phyloP scores from a whole-genome alignment of 192 early-diverging fungal species.

The Gaertneriomyces semiglobifer region DNA sequence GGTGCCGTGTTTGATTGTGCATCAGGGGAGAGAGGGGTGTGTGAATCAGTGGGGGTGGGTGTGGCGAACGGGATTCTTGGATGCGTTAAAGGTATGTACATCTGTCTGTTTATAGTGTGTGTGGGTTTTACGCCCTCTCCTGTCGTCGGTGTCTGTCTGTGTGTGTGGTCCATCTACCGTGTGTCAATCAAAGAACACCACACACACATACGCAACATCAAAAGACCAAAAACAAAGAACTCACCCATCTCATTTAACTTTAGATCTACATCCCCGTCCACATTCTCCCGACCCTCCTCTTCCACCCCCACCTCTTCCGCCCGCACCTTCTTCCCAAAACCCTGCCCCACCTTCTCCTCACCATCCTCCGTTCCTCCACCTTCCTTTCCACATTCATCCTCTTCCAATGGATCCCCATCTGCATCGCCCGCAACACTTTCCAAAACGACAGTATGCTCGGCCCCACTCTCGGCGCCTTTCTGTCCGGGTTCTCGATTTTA shows the following conservation, averaged over 20 bases:
- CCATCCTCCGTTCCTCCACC: slow-evolving; percentile 16
- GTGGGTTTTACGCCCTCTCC: not conserved
- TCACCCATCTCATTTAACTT: not conserved
- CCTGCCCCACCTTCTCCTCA: not conserved
- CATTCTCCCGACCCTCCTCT: slow-evolving; percentile 54
- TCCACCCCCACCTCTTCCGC: slow-evolving; percentile 39
- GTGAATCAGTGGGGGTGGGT: slow-evolving; percentile 35
- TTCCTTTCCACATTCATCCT: slow-evolving; percentile 5
- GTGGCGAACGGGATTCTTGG: slow-evolving; percentile 40
- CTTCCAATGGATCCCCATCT: not conserved
- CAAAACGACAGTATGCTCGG: slow-evolving; percentile 38
- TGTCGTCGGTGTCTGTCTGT: not conserved
- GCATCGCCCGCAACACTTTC: slow-evolving; percentile 10
- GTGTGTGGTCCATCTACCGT: not conserved
- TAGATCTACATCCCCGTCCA: slow-evolving; percentile 66
- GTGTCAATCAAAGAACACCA: too few species aligned
- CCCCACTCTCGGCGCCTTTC: slow-evolving; percentile 51
- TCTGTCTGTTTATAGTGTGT: slow-evolving; percentile 12
- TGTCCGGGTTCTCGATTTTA: slow-evolving; percentile 63
- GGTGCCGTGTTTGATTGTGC: slow-evolving; percentile 52
- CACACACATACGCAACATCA: too few species aligned
- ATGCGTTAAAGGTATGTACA: slow-evolving; percentile 26
- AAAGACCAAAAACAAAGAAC: too few species aligned
- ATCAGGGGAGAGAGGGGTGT: slow-evolving; percentile 50
- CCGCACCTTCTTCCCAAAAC: slow-evolving; percentile 26